phyloP scores from a whole-genome alignment of 2,329 filamentous ascomycete genomes.

The Cyanodermella asteris region DNA sequence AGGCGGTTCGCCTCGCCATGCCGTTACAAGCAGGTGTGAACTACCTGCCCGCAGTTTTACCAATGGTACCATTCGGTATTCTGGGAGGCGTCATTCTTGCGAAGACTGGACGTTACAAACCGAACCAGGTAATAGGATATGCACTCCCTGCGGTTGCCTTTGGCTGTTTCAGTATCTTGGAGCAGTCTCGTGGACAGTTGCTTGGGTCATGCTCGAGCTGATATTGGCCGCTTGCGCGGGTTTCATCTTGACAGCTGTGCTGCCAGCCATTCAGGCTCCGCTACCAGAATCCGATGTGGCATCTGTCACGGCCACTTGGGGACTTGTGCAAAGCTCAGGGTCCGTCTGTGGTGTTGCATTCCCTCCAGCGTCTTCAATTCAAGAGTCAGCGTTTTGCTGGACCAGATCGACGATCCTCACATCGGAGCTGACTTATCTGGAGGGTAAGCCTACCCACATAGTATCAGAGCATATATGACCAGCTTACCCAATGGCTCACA shows the following conservation, averaged over 20 bases:
- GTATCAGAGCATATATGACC: constrained; percentile 2
- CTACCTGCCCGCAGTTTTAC: constrained; percentile 12
- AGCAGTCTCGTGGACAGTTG: constrained; percentile 9
- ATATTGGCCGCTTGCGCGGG: constrained; percentile 12
- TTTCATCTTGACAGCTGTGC: constrained; percentile 9
- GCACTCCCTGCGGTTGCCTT: constrained; percentile 10
- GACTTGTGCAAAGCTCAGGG: constrained; percentile 14
- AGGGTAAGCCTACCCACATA: constrained; percentile 11
- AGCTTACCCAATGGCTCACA: neutral
- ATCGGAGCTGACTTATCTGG: constrained; percentile 5
- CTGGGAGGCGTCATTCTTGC: constrained; percentile 14
- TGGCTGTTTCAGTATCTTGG: constrained; percentile 13
- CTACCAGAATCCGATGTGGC: constrained; percentile 13
- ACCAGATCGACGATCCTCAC: constrained; percentile 5
- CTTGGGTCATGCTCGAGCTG: constrained; percentile 14
- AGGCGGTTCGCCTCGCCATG: constrained; percentile 16
- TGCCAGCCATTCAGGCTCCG: constrained; percentile 13
- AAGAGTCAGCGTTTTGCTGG: constrained; percentile 7
- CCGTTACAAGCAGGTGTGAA: constrained; percentile 14
- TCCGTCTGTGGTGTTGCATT: constrained; percentile 14
- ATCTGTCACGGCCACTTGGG: constrained; percentile 11
- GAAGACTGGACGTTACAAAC: constrained; percentile 14
- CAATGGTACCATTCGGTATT: constrained; percentile 11
- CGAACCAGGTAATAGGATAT: constrained; percentile 12
- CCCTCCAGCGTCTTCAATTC: constrained; percentile 14